A percentile compares a stretch with the other conserved stretches of the same genome.
Conservation (phyloP, 768 basidiomycete species). For the Rhodotorula babjevae region DNA sequence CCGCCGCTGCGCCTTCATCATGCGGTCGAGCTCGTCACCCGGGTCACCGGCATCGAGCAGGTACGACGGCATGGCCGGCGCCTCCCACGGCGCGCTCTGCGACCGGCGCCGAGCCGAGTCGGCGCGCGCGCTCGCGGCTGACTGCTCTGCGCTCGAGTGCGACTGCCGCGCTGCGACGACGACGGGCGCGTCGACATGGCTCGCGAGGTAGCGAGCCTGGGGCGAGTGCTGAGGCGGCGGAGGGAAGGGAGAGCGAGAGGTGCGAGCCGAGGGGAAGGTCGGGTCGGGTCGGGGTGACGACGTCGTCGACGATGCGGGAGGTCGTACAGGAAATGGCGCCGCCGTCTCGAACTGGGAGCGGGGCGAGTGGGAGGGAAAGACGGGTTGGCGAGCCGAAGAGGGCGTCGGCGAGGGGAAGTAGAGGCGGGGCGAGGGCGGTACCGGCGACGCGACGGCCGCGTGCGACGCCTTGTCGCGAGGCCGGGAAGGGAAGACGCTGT, state of each 20-base stretch:
- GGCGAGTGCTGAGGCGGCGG: constrained; percentile 7
- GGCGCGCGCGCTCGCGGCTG: neutral
- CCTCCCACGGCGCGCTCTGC: constrained; percentile 13
- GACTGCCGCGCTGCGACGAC: neutral
- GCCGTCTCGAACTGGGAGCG: neutral
- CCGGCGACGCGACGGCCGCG: too few relatives aligned
- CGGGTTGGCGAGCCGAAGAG: neutral
- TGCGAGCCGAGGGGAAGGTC: neutral
- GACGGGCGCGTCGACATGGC: neutral
- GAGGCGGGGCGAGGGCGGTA: neutral
- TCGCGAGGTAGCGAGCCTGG: constrained; percentile 1
- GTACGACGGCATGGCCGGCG: neutral
- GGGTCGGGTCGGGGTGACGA: neutral
- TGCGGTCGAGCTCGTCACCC: constrained; percentile 26
- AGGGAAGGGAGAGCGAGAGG: neutral
- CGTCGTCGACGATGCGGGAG: neutral
- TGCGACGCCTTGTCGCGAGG: neutral
- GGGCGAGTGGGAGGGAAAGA: neutral
- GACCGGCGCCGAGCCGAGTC: neutral
- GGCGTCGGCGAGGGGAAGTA: neutral
- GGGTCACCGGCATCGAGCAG: neutral
- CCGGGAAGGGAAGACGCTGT: neutral
- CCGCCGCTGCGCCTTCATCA: constrained; percentile 24
- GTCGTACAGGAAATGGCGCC: neutral
- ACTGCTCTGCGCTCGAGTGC: neutral